phyloP scores from a whole-genome alignment of 2,329 filamentous ascomycete species.

The Colletotrichum sidae region DNA sequence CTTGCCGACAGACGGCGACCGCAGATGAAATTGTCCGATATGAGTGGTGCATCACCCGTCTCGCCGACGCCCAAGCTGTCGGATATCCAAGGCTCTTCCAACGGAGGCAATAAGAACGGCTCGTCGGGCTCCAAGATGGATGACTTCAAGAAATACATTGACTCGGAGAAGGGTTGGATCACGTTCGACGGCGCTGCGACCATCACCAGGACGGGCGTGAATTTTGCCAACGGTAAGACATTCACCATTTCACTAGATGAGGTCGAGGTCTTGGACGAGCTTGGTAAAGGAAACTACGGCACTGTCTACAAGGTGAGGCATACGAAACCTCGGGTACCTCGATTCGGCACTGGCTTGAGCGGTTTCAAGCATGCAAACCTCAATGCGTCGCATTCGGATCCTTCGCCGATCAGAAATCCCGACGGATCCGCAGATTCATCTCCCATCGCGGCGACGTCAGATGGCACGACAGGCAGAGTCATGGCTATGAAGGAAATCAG shows the following conservation, averaged over 20 bases:
- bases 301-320: conserved; percentile 98
- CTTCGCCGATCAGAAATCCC: conserved; percentile 45
- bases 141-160: conserved; percentile 82
- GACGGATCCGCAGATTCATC: conserved; percentile 43
- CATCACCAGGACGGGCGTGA: conserved; percentile 88
- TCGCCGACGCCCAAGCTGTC: conserved; percentile 48
- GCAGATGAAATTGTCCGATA: conserved; percentile 71
- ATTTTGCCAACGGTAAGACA: conserved; percentile 89
- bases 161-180: conserved; percentile 89
- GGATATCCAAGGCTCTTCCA: conserved; percentile 27
- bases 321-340: conserved; percentile 70
- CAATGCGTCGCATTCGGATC: conserved; percentile 51
- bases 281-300: conserved; percentile 98
- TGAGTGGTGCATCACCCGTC: conserved; percentile 51
- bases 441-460: conserved; percentile 41
- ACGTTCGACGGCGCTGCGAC: conserved; percentile 94
- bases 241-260: conserved; percentile 97
- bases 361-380: conserved; percentile 57
- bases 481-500: conserved; percentile 99
- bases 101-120: conserved; percentile 47
- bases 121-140: conserved; percentile 63
- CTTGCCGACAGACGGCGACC: conserved; percentile 73
- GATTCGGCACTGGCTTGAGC: conserved; percentile 69
- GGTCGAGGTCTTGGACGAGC: conserved; percentile 90
- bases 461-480: conserved; percentile 75